Base-by-base conservation (phyloP, 2,329 filamentous ascomycete genomes). In the Diplodia sapinea region DNA sequence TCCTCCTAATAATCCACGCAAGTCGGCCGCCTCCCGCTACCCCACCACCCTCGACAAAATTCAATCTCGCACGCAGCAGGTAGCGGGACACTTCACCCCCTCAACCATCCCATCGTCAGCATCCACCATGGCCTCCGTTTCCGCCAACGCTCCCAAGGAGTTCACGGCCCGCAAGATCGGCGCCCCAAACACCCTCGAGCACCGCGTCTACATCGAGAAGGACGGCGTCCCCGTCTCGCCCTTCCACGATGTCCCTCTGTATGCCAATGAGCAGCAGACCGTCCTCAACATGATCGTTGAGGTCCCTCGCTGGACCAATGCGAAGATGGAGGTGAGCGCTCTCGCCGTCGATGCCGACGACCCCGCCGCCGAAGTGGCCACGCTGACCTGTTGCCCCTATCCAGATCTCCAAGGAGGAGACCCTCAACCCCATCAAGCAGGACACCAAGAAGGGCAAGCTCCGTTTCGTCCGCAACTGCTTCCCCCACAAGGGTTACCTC, bases 381-480 rank as follows among this genome's bases (percentile, higher is more conserved):
- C 59, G 59, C 59, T 63, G 43, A 63, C 59, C 47, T 13, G 26
- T 43, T 49, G 40, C 57, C 38, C 50, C 62, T 72, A 69, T 47
- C 68, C 79, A 97, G 94, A 97, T 98, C 86, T 96, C 91, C 86
- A 98, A 98, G 87, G 94, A 98, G 79, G 95, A 99, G 83, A 87
- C 91, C 78, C 90, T 98, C 81, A 98, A 97, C 87, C 94, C 94
- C 80, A 97, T 97, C 87, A 97, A 97, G 90, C 95, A 99, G 87
- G 95, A 99, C 82, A 88, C 89, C 82, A 98, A 99, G 91, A 98
- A 99, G 88, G 95, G 94, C 88, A 98, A 97, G 89, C 93, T 98
- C 77, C 92, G 95, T 79, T 99, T 91, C 81, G 95, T 99, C 81
- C 93, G 95, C 85, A 99, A 99, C 91, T 99, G 95, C 90, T 99